Evolutionary conservation across 148 eudicot species (phyloP).

Genomic region (Beta vulgaris): DNA sequence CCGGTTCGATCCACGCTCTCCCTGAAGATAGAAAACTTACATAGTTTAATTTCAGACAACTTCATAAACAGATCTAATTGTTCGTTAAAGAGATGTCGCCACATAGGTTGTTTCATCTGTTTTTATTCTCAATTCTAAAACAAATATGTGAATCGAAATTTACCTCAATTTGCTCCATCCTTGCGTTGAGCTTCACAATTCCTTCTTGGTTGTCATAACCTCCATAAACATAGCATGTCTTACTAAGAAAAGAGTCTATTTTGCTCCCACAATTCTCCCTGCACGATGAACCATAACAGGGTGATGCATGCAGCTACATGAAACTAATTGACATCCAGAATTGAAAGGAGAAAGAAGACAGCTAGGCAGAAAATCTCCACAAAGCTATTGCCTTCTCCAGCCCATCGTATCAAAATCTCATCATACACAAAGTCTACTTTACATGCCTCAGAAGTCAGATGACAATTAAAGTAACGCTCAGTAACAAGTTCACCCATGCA

Average conservation of each 20-base stretch:
- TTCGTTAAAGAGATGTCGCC: background rate
- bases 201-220: constrained; percentile 35
- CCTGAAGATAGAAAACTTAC: constrained; percentile 30
- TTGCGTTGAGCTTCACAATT: constrained; percentile 32
- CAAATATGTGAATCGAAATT: background rate
- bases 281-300: constrained; percentile 1
- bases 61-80: background rate
- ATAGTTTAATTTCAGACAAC: constrained; percentile 15
- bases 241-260: constrained; percentile 31
- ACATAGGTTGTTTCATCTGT: background rate
- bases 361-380: no score
- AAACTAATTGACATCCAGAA: background rate
- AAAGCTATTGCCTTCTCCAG: background rate
- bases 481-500: no score
- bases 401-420: background rate
- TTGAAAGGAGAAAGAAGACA: background rate
- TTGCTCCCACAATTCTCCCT: constrained; percentile 34
- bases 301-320: background rate
- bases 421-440: background rate
- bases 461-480: no score
- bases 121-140: background rate
- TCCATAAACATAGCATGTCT: constrained; percentile 29
- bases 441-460: no score
- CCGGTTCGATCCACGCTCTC: constrained; percentile 31
- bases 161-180: constrained; percentile 37